A percentile compares a stretch with the other conserved stretches of the same genome.
These are phyloP conservation scores for Emiliania huxleyi DNA, from an alignment of 78 protist species.

Conservation along the genomic window DNA sequence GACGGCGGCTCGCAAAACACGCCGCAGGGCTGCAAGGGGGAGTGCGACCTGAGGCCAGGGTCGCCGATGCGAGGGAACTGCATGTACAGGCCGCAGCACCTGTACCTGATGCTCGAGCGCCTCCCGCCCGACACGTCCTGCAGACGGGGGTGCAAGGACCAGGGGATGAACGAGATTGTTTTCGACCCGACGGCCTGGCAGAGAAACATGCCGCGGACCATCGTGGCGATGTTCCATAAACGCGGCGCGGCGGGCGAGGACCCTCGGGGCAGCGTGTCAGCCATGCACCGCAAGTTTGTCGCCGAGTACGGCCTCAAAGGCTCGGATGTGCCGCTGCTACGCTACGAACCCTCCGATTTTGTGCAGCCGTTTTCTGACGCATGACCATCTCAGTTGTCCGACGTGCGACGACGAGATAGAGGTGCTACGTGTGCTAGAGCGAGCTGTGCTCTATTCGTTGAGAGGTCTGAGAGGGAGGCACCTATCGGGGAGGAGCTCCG, in stretches of 20 bases:
- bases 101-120: not conserved
- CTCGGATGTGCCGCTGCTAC: not conserved
- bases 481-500: too few relatives aligned
- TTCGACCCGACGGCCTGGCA: not conserved
- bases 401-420: too few relatives aligned
- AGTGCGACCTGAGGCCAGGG: not conserved
- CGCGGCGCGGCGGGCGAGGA: not conserved
- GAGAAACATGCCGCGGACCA: not conserved
- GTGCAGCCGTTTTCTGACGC: too few relatives aligned
- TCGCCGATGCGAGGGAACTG: not conserved
- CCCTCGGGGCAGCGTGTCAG: not conserved
- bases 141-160: not conserved
- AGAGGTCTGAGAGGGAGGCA: too few relatives aligned
- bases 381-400: too few relatives aligned
- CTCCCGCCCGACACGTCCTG: not conserved
- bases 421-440: too few relatives aligned
- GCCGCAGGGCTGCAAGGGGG: not conserved
- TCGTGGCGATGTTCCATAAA: not conserved
- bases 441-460: too few relatives aligned
- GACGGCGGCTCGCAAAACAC: not conserved
- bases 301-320: not conserved
- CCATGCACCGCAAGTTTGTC: not conserved
- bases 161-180: not conserved
- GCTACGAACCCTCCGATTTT: too few relatives aligned
- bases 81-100: not conserved